These are phyloP conservation scores for Neurospora sp. DNA, from an alignment of 495 filamentous ascomycete species.

Conservation along the genomic window DNA sequence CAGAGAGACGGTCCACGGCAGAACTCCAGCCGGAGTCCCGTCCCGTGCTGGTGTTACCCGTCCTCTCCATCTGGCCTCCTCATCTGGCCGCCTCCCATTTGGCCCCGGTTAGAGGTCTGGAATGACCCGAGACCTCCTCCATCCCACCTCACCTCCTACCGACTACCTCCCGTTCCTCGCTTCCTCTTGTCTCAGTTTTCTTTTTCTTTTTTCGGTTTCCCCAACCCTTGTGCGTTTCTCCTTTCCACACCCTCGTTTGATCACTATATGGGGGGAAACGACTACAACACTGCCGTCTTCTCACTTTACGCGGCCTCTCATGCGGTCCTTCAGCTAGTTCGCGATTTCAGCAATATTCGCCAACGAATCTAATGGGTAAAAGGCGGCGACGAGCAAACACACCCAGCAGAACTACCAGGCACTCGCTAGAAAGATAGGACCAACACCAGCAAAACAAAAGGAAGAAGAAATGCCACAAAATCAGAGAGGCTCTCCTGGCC, in stretches of 20 bases:
- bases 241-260: neutral
- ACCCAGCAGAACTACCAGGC: slow-evolving; percentile 4
- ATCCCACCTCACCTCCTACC: neutral
- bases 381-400: slow-evolving; percentile 5
- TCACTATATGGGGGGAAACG: neutral
- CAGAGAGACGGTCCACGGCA: neutral
- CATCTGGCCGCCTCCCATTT: neutral
- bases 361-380: slow-evolving; percentile 14
- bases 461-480: neutral
- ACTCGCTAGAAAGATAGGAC: slow-evolving; percentile 1
- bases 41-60: neutral
- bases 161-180: neutral
- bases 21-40: neutral
- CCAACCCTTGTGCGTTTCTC: neutral
- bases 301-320: neutral
- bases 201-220: neutral
- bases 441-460: neutral
- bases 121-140: neutral
- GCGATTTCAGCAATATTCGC: neutral
- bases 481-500: neutral
- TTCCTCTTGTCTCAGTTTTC: neutral
- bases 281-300: neutral
- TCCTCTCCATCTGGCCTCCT: neutral
- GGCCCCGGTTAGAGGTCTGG: neutral
- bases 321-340: neutral